Evolutionary conservation across 2,329 filamentous ascomycete genomes (phyloP), one percentile per base, ranked within the genome.

Genomic region (Colletotrichum echinochloae): DNA sequence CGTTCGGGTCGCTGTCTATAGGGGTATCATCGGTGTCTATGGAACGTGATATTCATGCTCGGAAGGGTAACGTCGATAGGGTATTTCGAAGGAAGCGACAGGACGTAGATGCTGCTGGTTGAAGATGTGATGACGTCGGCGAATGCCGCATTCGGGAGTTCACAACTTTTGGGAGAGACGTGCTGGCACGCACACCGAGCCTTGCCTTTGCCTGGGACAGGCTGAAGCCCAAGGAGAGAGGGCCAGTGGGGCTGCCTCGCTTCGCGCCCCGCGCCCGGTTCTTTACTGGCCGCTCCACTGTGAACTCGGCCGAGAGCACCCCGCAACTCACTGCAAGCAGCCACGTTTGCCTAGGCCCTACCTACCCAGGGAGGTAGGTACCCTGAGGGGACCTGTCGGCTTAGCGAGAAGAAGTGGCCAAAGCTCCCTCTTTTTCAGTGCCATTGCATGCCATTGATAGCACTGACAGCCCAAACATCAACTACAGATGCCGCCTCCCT

Each of bases 51-150:
- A 70, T 49, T 56, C 67, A 70, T 70, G 57, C 67, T 70, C 67
- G 49, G 30, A 61, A 18, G 28, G 44, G 56, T 39, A 12, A n/a
- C 11, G 33, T 33, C 18, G 6, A 16, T 60, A 44, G 16, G 33
- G 11, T 41, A 41, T 49, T 33, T 23, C 44, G 39, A 16, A 51
- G 23, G 23, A 39, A 28, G 60, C 8, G 35, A 37, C 18, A 41
- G 49, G 51, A 23, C 20, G 35, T 46, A 28, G 39, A 23, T 67
- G 51, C 52, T 67, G 51, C 52, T 18, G 51, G 26, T 20, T 33
- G 67, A 57, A 59, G 57, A 67, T 63, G 56, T 67, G 52, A 70
- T 70, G 67, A 70, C 67, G 67, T 70, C 67, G 67, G 64, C 51
- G 60, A 30, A 67, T 46, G 67, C 67, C 67, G 67, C 57, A 59